A percentile compares a stretch with the other conserved stretches of the same genome.
Conservation (phyloP, 345 rosid genomes). For the Stellera chamaejasme region DNA sequence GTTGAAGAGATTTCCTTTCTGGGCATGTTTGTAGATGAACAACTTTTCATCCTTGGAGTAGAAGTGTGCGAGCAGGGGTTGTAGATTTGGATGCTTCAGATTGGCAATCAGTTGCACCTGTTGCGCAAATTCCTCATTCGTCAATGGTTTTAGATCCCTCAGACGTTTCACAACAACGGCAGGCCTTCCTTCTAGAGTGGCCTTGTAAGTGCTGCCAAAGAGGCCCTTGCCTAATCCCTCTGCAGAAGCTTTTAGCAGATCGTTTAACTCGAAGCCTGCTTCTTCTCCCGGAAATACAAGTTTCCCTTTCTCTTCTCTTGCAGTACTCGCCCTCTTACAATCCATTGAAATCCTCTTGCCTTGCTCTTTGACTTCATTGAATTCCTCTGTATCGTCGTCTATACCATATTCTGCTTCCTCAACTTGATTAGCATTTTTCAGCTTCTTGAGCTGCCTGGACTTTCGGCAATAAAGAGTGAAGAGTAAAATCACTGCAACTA, state of each 20-base stretch:
- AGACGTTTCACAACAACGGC: slow-evolving; percentile 37
- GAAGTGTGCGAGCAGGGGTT: slow-evolving; percentile 62
- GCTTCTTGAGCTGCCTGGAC: slow-evolving; percentile 16
- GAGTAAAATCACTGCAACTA: slow-evolving; percentile 28
- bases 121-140: slow-evolving; percentile 29
- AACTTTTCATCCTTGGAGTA: slow-evolving; percentile 61
- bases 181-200: slow-evolving; percentile 20
- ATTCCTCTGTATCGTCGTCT: slow-evolving; percentile 1
- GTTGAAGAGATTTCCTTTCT: slow-evolving; percentile 38
- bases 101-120: slow-evolving; percentile 20
- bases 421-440: slow-evolving; percentile 1
- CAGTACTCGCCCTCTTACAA: not conserved
- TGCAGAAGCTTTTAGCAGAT: slow-evolving; percentile 45
- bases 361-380: slow-evolving; percentile 1
- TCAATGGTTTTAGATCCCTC: slow-evolving; percentile 39
- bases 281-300: slow-evolving; percentile 26
- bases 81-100: slow-evolving; percentile 42
- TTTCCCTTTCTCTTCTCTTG: slow-evolving; percentile 17
- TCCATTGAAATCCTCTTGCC: not conserved
- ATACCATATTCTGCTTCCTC: not conserved
- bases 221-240: slow-evolving; percentile 44
- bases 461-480: slow-evolving; percentile 25
- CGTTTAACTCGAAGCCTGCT: slow-evolving; percentile 21
- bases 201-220: slow-evolving; percentile 43
- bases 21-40: slow-evolving; percentile 28